These are phyloP conservation scores for Vigna angularis DNA, from an alignment of 306 rosid species.

Conservation along the genomic window DNA sequence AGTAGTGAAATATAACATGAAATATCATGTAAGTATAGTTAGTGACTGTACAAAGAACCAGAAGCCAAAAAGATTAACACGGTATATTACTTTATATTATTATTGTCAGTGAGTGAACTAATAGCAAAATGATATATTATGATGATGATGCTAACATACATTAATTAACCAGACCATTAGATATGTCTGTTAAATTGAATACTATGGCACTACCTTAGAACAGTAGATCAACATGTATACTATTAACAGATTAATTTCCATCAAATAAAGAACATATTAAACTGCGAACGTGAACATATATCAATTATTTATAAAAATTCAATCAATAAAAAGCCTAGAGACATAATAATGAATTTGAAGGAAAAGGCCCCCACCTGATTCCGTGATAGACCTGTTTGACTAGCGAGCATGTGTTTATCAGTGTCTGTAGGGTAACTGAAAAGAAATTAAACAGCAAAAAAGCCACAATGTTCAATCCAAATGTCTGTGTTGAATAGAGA, in stretches of 20 bases:
- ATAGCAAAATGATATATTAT: no score
- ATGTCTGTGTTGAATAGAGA: neutral
- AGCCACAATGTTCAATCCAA: slow-evolving; percentile 10
- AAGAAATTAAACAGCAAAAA: slow-evolving; percentile 24
- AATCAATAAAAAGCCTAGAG: slow-evolving; percentile 20
- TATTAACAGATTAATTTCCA: neutral
- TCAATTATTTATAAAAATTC: slow-evolving; percentile 26
- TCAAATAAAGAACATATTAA: neutral
- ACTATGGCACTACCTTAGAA: neutral
- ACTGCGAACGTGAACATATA: slow-evolving; percentile 4
- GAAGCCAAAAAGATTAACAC: no score
- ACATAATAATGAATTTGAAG: slow-evolving; percentile 38
- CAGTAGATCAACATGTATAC: neutral
- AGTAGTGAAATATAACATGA: neutral
- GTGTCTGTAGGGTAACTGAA: slow-evolving; percentile 97
- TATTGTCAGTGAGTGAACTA: no score
- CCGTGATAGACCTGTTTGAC: slow-evolving; percentile 93
- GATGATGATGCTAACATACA: neutral
- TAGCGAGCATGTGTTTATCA: slow-evolving; percentile 94
- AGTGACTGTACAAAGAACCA: no score
- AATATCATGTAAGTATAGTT: no score
- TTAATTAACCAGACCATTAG: neutral
- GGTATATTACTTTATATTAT: no score
- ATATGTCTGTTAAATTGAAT: neutral
- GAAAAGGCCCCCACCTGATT: slow-evolving; percentile 80